Conservation (phyloP, 2,329 filamentous ascomycete species). For the Gliomastix tumulicola region DNA sequence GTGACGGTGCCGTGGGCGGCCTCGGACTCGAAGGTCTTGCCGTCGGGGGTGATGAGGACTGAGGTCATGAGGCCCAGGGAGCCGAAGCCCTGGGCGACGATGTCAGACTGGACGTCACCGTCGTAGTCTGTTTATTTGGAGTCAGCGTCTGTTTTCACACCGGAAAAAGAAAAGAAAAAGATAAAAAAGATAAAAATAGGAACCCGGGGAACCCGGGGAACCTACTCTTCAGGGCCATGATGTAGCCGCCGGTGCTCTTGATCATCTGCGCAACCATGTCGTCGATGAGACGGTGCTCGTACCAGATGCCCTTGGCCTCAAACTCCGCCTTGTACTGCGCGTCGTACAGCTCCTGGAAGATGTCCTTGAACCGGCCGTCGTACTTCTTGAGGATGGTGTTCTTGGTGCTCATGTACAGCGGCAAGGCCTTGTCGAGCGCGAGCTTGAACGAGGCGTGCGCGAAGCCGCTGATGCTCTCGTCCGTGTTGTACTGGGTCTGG, state of each 20-base stretch:
- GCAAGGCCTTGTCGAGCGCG: slow-evolving; percentile 76
- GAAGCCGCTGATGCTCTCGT: slow-evolving; percentile 90
- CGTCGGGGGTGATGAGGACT: slow-evolving; percentile 91
- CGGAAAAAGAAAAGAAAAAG: not conserved
- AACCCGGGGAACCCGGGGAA: too few species aligned
- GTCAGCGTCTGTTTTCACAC: slow-evolving; percentile 5
- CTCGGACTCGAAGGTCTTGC: slow-evolving; percentile 95
- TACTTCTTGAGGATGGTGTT: slow-evolving; percentile 99
- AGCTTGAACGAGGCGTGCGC: slow-evolving; percentile 97
- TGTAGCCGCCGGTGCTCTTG: slow-evolving; percentile 93
- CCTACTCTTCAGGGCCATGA: slow-evolving; percentile 97
- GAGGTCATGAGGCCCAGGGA: slow-evolving; percentile 98
- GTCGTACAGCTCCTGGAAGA: slow-evolving; percentile 97
- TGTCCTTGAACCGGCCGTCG: slow-evolving; percentile 98
- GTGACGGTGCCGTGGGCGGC: slow-evolving; percentile 98
- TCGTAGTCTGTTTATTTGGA: slow-evolving; percentile 71
- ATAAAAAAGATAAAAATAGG: too few species aligned
- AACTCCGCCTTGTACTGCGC: slow-evolving; percentile 80
- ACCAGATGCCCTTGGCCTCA: slow-evolving; percentile 92
- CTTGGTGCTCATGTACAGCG: slow-evolving; percentile 99
- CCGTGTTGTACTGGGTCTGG: slow-evolving; percentile 97
- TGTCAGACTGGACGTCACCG: slow-evolving; percentile 97
- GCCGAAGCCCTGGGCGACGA: slow-evolving; percentile 96
- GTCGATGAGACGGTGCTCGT: slow-evolving; percentile 98
- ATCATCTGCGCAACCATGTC: slow-evolving; percentile 99